phyloP scores from a whole-genome alignment of 192 early-diverging fungal species.

The Phycomyces nitens region DNA sequence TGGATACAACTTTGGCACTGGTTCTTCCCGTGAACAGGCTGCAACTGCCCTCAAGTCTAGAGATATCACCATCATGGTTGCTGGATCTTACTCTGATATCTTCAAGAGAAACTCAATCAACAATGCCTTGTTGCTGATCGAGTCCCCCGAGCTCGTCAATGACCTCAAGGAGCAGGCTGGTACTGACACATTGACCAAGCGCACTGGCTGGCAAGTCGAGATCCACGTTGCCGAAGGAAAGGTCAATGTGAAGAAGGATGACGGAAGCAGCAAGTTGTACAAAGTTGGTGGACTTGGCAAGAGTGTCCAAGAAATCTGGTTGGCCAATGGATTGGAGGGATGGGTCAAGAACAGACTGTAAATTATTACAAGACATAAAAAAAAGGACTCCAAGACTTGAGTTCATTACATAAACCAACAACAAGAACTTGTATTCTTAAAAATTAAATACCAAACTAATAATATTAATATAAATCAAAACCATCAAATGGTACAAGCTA shows the following conservation, averaged over 20 bases:
- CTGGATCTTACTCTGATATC: slow-evolving; percentile 94
- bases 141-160: slow-evolving; percentile 76
- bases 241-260: slow-evolving; percentile 40
- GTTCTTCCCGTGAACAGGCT: slow-evolving; percentile 96
- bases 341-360: slow-evolving; percentile 83
- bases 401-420: no score
- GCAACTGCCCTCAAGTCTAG: slow-evolving; percentile 89
- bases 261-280: slow-evolving; percentile 40
- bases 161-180: slow-evolving; percentile 58
- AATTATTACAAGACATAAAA: neutral
- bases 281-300: slow-evolving; percentile 66
- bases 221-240: slow-evolving; percentile 72
- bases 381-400: no score
- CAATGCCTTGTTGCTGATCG: slow-evolving; percentile 91
- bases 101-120: slow-evolving; percentile 99
- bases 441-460: no score
- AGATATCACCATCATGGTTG: slow-evolving; percentile 81
- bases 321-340: slow-evolving; percentile 89
- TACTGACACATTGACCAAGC: slow-evolving; percentile 55
- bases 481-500: no score
- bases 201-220: slow-evolving; percentile 71
- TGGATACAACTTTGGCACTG: slow-evolving; percentile 97
- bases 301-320: slow-evolving; percentile 96
- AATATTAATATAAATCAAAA: no score
- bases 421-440: no score